phyloP scores from a whole-genome alignment of 2,329 filamentous ascomycete species.

The Epichloe hybrida region DNA sequence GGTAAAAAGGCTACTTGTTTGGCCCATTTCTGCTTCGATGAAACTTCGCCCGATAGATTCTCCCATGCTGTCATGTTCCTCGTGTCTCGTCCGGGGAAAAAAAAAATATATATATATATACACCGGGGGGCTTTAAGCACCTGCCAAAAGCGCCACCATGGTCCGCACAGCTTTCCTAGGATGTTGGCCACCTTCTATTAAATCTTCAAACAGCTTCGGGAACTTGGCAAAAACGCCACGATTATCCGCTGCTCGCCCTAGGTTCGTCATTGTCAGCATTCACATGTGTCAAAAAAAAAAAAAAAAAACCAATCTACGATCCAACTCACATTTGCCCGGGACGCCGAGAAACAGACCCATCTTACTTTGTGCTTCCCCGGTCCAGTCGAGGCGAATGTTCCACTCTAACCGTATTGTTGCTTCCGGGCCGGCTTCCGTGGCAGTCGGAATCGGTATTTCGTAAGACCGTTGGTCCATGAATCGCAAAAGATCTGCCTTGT shows the following conservation, averaged over 20 bases:
- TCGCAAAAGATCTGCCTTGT: conserved; percentile 32
- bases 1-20: conserved; percentile 1
- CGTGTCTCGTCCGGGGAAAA: conserved; percentile 7
- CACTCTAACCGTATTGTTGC: conserved; percentile 43
- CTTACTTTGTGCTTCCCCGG: conserved; percentile 51
- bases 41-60: not conserved
- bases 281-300: no score
- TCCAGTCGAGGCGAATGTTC: conserved; percentile 57
- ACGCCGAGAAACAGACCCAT: conserved; percentile 41
- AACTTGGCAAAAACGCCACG: conserved; percentile 43
- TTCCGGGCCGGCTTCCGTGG: conserved; percentile 18
- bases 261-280: not conserved
- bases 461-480: conserved; percentile 39
- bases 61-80: conserved; percentile 2
- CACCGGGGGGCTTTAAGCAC: conserved; percentile 18
- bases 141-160: conserved; percentile 45
- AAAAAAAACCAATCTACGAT: not conserved
- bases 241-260: conserved; percentile 48
- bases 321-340: conserved; percentile 48
- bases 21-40: not conserved
- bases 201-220: conserved; percentile 44
- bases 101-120: conserved; percentile 7
- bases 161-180: conserved; percentile 43
- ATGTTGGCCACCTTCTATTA: conserved; percentile 42
- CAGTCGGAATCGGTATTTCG: conserved; percentile 27